phyloP scores from a whole-genome alignment of 2,329 filamentous ascomycete genomes.

The Calonectria fujianensis region DNA sequence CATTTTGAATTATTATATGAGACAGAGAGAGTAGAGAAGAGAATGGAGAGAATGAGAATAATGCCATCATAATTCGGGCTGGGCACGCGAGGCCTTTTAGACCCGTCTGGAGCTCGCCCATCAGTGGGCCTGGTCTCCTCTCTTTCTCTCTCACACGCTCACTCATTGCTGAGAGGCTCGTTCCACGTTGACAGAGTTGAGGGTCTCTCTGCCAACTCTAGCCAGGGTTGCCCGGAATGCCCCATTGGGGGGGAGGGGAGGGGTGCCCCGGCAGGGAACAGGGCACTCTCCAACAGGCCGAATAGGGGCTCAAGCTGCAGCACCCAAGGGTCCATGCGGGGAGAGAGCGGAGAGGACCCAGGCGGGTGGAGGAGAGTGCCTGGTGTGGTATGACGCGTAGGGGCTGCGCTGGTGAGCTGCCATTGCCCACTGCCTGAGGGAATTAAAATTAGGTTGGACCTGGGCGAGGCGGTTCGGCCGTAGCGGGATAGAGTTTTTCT shows the following conservation, averaged over 20 bases:
- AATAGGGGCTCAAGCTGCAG: constrained; percentile 12
- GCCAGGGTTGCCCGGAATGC: constrained; percentile 7
- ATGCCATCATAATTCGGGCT: constrained; percentile 1
- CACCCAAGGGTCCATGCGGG: constrained; percentile 22
- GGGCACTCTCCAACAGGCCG: background rate
- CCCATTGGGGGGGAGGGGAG: background rate
- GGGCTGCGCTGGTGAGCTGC: background rate
- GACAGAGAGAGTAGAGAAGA: background rate
- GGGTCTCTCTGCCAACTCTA: background rate
- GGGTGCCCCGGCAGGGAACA: background rate
- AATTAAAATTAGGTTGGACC: constrained; percentile 26
- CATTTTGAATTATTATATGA: constrained; percentile 17
- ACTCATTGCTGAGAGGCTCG: background rate
- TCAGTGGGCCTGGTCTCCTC: constrained; percentile 10
- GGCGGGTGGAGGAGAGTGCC: background rate
- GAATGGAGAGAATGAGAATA: constrained; percentile 15
- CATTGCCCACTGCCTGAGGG: constrained; percentile 12
- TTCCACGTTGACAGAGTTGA: constrained; percentile 25
- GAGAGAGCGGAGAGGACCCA: constrained; percentile 24
- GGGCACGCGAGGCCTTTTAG: constrained; percentile 23
- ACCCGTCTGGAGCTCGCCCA: constrained; percentile 1
- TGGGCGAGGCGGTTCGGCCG: constrained; percentile 14
- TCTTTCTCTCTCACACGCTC: background rate
- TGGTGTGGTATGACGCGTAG: constrained; percentile 19
- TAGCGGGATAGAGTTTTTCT: constrained; percentile 29